phyloP scores from a whole-genome alignment of 2,329 filamentous ascomycete species.

The Penicillium nordicum region DNA sequence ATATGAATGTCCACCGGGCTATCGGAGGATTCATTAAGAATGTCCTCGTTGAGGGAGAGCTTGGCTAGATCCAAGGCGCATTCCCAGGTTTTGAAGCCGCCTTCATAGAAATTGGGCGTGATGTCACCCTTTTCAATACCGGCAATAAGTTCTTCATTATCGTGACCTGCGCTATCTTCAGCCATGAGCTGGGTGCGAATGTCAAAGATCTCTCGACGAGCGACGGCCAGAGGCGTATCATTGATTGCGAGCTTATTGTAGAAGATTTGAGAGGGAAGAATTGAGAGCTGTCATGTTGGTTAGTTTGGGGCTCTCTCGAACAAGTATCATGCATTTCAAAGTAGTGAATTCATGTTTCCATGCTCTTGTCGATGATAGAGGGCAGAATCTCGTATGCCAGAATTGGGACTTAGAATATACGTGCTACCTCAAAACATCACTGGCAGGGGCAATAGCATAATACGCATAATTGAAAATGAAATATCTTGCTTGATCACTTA shows the following conservation, averaged over 20 bases:
- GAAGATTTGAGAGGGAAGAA: slow-evolving; percentile 58
- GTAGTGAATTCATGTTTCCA: background rate
- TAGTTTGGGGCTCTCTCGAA: background rate
- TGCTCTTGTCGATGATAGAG: background rate
- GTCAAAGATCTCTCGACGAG: slow-evolving; percentile 61
- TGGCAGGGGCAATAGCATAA: background rate
- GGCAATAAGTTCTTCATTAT: slow-evolving; percentile 44
- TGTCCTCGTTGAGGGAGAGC: slow-evolving; percentile 23
- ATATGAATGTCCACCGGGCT: slow-evolving; percentile 37
- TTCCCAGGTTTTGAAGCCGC: slow-evolving; percentile 68
- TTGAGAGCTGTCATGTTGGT: slow-evolving; percentile 44
- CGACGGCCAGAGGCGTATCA: slow-evolving; percentile 36
- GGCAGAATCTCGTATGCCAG: background rate
- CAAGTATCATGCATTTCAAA: background rate
- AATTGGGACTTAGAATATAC: background rate
- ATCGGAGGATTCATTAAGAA: slow-evolving; percentile 8
- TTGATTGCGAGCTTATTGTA: slow-evolving; percentile 53
- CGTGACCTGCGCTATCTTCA: slow-evolving; percentile 47
- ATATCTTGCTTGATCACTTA: slow-evolving; percentile 32
- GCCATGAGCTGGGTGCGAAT: slow-evolving; percentile 63
- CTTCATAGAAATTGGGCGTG: slow-evolving; percentile 61
- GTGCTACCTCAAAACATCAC: background rate
- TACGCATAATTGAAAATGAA: background rate
- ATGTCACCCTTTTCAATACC: slow-evolving; percentile 57
- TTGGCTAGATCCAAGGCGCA: slow-evolving; percentile 59